Conservation (phyloP, 78 protist species). For the Emiliania huxleyi region DNA sequence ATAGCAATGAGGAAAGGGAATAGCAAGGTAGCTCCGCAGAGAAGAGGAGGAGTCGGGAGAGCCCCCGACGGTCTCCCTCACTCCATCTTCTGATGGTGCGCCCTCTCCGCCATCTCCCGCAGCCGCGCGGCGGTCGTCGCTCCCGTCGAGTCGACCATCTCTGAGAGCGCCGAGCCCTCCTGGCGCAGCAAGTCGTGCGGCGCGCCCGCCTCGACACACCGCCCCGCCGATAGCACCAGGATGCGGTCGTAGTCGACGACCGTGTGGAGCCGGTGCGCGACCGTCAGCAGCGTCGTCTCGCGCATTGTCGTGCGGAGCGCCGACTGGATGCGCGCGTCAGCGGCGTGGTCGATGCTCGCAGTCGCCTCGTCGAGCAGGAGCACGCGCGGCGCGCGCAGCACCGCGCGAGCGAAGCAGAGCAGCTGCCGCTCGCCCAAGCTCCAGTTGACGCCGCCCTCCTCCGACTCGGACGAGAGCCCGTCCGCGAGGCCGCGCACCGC, state of each 20-base stretch:
- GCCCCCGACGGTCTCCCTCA: too few relatives aligned
- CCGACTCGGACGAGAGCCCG: background rate
- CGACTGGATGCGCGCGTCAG: conserved; percentile 50
- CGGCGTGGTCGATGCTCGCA: conserved; percentile 57
- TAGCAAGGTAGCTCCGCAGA: too few relatives aligned
- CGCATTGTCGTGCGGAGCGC: conserved; percentile 45
- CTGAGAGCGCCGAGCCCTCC: background rate
- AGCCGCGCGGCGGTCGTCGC: background rate
- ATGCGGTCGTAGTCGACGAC: conserved; percentile 74
- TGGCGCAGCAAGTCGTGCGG: background rate
- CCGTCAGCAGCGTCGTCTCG: conserved; percentile 79
- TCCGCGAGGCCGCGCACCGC: background rate
- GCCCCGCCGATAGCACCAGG: conserved; percentile 61
- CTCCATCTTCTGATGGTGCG: too few relatives aligned
- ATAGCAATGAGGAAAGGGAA: too few relatives aligned
- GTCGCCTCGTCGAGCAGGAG: conserved; percentile 65
- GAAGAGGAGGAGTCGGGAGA: too few relatives aligned
- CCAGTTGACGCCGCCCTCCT: conserved; percentile 63
- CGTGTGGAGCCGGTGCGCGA: conserved; percentile 88
- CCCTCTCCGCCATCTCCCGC: background rate
- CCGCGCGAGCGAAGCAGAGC: conserved; percentile 85
- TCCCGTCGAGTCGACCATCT: background rate
- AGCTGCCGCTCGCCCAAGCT: conserved; percentile 87
- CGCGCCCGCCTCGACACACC: conserved; percentile 29
- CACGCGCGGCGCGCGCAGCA: conserved; percentile 45